Percentiles rank a stretch among this genome's conserved stretches.
Conservation (phyloP, 805 yeast genomes). For the Candida peoriensis region DNA sequence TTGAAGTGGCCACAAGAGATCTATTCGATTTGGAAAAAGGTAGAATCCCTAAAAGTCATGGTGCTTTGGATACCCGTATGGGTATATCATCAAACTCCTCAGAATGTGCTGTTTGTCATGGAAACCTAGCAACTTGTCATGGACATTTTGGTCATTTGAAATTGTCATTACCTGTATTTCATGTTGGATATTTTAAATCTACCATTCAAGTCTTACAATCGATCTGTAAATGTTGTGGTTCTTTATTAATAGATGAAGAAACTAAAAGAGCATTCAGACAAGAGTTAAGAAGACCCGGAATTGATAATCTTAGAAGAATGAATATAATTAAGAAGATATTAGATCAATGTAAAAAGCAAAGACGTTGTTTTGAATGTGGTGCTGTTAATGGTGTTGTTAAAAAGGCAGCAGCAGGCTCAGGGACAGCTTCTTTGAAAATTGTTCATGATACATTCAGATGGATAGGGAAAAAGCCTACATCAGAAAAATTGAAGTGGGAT, state of each 20-base stretch:
- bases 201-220: conserved; percentile 84
- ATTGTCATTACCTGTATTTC: conserved; percentile 93
- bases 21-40: conserved; percentile 88
- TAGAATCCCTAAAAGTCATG: conserved; percentile 71
- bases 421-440: conserved; percentile 90
- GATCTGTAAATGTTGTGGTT: conserved; percentile 86
- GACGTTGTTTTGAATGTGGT: conserved; percentile 84
- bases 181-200: conserved; percentile 93
- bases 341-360: conserved; percentile 93
- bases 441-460: conserved; percentile 95
- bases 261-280: conserved; percentile 60
- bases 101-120: conserved; percentile 89
- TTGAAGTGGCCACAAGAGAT: conserved; percentile 87
- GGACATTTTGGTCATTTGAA: conserved; percentile 97
- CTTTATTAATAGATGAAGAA: conserved; percentile 67
- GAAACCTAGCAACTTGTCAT: conserved; percentile 88
- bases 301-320: conserved; percentile 92
- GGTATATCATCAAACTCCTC: conserved; percentile 86
- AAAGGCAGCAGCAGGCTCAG: conserved; percentile 87
- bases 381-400: conserved; percentile 95
- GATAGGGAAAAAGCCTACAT: conserved; percentile 84
- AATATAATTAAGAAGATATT: conserved; percentile 72
- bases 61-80: conserved; percentile 91
- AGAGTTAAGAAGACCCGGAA: conserved; percentile 83
- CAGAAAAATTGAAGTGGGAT: conserved; percentile 85